Base-by-base conservation (phyloP, 176 grass and related monocot species). In the Aechmea fasciata region DNA sequence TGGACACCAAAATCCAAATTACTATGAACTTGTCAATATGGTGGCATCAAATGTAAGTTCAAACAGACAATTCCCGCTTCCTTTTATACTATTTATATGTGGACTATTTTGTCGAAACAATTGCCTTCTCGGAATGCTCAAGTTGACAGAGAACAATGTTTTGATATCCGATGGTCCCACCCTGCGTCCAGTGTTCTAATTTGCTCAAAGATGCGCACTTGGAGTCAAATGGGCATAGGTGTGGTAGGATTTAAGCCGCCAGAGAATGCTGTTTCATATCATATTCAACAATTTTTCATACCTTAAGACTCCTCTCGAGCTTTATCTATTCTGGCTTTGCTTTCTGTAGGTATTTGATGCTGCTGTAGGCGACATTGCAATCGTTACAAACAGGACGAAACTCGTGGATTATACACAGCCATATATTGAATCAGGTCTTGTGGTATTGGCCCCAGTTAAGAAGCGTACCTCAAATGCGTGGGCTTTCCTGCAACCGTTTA, bases 401-500 rank as follows among this genome's bases (percentile, higher is more conserved):
- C 52, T 73, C 15, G 41, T 68, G 64, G 94, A 97, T 85, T 97
- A 89, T 65, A 97, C 89, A 28, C 94, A 97, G 70, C 89, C 94
- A 51, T 97, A 92, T 33, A 85, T 90, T 62, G 89, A 90, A 68
- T 75, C 94, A 7, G 94, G 94, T 59, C 69, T 97, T 75, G 94
- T 97, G 75, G 85, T 97, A 74, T 28, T 97, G 71, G 66, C 94
- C 62, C 89, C 84, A 0, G 80, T 92, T 51, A 92, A 85, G 71
- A 92, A 69, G 14, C 86, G 79, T 29, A 79, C 85, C 50, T 80
- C 86, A 20, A 92, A 75, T 67, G 88, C 89, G 19, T 92, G 89
- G 89, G 86, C 86, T 52, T 97, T 97, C 77, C 71, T 97, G 74
- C 83, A 81, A 75, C 93, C 93, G 69, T 97, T 97, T 80, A 90